Evolutionary conservation across 2,329 filamentous ascomycete genomes (phyloP).

Genomic region (Ophiostoma angusticollis): DNA sequence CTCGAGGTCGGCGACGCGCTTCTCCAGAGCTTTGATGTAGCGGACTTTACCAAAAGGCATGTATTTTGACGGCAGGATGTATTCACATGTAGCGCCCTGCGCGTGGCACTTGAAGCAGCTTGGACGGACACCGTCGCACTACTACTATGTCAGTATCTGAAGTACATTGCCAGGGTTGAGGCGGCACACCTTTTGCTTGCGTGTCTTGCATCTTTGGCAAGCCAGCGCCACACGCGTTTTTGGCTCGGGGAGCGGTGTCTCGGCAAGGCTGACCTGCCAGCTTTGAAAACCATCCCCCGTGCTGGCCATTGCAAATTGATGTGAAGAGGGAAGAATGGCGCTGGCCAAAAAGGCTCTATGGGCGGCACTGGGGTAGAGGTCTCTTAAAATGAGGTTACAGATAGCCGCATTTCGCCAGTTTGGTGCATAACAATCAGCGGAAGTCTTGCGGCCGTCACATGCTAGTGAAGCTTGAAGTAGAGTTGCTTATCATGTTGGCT

Average conservation of each 20-base stretch:
- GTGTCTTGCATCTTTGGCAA: slow-evolving; percentile 1
- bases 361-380: too few relatives aligned
- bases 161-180: too few relatives aligned
- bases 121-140: not conserved
- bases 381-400: too few relatives aligned
- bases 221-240: not conserved
- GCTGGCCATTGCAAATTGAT: not conserved
- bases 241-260: not conserved
- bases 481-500: not conserved
- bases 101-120: not conserved
- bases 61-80: not conserved
- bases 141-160: too few relatives aligned
- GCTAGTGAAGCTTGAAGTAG: too few relatives aligned
- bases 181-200: slow-evolving; percentile 5
- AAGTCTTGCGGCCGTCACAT: too few relatives aligned
- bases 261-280: slow-evolving; percentile 1
- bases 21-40: not conserved
- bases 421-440: too few relatives aligned
- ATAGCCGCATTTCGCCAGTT: too few relatives aligned
- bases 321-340: too few relatives aligned
- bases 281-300: not conserved
- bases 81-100: not conserved
- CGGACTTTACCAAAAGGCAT: not conserved
- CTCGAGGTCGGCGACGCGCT: not conserved
- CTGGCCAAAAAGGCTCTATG: too few relatives aligned